Evolutionary conservation across 495 filamentous ascomycete genomes (phyloP).

Genomic region (Aspergillus cavernicola): DNA sequence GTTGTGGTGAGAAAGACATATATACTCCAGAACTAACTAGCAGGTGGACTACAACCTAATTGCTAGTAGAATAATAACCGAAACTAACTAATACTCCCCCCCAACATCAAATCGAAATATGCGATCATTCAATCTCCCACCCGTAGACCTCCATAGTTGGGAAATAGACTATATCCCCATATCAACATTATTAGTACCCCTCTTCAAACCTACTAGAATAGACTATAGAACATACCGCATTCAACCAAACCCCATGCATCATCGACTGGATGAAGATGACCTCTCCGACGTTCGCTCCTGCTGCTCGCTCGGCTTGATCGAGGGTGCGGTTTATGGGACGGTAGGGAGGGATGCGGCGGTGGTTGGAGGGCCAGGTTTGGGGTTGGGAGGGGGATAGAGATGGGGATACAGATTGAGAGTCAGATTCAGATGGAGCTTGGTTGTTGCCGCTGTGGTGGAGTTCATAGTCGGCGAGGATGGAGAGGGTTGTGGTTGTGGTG

Average conservation of each 20-base stretch:
- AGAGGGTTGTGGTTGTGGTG: constrained; percentile 26
- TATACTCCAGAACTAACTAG: too few relatives aligned
- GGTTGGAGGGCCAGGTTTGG: constrained; percentile 39
- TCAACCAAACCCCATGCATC: constrained; percentile 50
- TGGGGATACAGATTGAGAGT: neutral
- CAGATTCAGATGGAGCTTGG: neutral
- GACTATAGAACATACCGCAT: constrained; percentile 42
- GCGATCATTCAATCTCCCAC: constrained; percentile 39
- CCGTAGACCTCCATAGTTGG: constrained; percentile 42
- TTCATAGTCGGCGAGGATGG: constrained; percentile 46
- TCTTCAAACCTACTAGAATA: neutral
- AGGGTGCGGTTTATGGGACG: constrained; percentile 46
- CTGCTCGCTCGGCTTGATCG: constrained; percentile 34
- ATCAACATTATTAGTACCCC: neutral
- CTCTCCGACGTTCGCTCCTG: constrained; percentile 42
- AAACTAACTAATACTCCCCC: constrained; percentile 42
- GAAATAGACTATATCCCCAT: constrained; percentile 24
- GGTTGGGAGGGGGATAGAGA: constrained; percentile 12
- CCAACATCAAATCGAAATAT: constrained; percentile 48
- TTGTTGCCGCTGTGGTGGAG: constrained; percentile 33
- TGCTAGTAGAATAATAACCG: neutral
- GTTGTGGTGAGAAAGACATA: too few relatives aligned
- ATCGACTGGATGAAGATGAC: constrained; percentile 46
- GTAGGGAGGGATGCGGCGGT: constrained; percentile 48
- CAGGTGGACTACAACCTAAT: too few relatives aligned